These are phyloP conservation scores for Magnaporthiopsis rhizophila DNA, from an alignment of 2,329 filamentous ascomycete genomes.

Conservation along the genomic window DNA sequence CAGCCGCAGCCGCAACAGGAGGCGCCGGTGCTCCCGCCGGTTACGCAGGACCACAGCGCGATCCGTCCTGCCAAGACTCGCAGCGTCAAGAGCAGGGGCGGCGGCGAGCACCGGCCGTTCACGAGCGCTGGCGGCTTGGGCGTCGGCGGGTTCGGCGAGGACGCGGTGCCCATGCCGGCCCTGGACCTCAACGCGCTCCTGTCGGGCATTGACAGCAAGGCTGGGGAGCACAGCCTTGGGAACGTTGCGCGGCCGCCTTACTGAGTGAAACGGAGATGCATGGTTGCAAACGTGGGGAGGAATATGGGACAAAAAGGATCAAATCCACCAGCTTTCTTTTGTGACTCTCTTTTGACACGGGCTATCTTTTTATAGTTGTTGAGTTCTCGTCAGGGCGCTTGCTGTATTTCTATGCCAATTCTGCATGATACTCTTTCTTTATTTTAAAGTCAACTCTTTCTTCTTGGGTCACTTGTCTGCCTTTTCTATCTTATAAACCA, in stretches of 20 bases:
- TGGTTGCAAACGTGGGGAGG: background rate
- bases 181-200: conserved; percentile 43
- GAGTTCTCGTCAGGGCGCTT: background rate
- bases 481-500: background rate
- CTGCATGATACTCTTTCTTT: background rate
- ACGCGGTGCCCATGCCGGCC: conserved; percentile 22
- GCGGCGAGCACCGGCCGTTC: conserved; percentile 23
- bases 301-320: background rate
- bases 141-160: conserved; percentile 11
- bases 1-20: conserved; percentile 5
- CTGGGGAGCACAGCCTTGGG: conserved; percentile 36
- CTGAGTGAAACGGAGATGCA: conserved; percentile 17
- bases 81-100: conserved; percentile 33
- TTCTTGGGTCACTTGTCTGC: background rate
- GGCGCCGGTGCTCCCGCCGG: conserved; percentile 6
- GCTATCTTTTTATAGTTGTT: background rate
- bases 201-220: conserved; percentile 40
- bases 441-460: background rate
- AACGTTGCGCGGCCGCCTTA: conserved; percentile 43
- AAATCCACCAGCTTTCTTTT: background rate
- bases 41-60: conserved; percentile 11
- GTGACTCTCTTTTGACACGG: background rate
- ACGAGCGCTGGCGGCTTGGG: background rate
- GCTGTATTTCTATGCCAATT: background rate
- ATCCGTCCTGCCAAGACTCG: conserved; percentile 22